Base-by-base conservation (phyloP, 495 filamentous ascomycete species). In the Lophiotrema nucula region DNA sequence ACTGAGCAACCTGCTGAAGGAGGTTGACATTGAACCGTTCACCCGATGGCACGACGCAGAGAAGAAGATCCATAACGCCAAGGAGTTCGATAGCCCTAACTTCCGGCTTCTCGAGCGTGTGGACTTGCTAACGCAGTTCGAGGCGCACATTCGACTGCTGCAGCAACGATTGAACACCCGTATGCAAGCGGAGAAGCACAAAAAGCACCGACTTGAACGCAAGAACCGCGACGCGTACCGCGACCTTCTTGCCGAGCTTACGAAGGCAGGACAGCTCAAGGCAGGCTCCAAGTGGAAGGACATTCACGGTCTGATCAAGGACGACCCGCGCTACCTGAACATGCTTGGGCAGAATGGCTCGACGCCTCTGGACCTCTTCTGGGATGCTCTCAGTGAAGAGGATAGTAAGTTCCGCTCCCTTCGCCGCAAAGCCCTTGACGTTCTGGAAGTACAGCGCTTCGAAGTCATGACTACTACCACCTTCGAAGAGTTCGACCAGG, bases 311-410 rank as follows among this genome's bases (percentile, higher is more conserved):
- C 68, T 87, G 47, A 82, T 99, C 63, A 81, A 88, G 60, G 77
- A 88, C 64, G 93, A 97, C 64, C 79, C 88, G 42, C 86, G 90
- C 53, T 97, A 95, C 74, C 80, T 77, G 67, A 88, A 83, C 44
- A 88, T 96, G 75, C 81, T 93, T 26, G 93, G 92, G 39, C 90
- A 93, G 64, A 67, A 83, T 38, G 95, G 95, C 48, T 97, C 93
- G 3, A 88, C 83, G 3, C 89, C 92, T n/a, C 77, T 96, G 57
- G 93, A 99, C 55, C 76, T 99, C 8, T 96, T 97, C 73, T 96
- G 95, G 92, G 95, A 99, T 72, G 79, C 91, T 46, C 81, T 97
- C 15, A 92, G 96, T 69, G 92, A 97, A 71, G 90, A 96, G 72
- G 91, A 97, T 58, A 82, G 87, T 46, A 83, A 85, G 18, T 74